These are phyloP conservation scores for Hygrocybe coccinea DNA, from an alignment of 768 basidiomycete genomes.

Conservation along the genomic window DNA sequence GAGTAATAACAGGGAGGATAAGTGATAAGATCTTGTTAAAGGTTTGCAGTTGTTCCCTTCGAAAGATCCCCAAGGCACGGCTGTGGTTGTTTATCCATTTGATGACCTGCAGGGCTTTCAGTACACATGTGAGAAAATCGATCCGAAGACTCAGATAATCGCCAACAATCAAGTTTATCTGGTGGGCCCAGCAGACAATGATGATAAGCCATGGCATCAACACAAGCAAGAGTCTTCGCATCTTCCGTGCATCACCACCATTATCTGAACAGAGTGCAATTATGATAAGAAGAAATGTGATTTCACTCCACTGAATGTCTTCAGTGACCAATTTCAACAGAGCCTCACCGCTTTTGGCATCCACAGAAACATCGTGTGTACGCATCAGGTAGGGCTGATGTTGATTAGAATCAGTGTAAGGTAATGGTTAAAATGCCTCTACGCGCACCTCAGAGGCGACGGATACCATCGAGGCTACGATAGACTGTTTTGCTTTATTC, in stretches of 20 bases:
- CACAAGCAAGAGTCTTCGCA: slow-evolving; percentile 6
- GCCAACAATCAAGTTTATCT: slow-evolving; percentile 25
- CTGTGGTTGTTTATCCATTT: slow-evolving; percentile 30
- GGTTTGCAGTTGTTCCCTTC: slow-evolving; percentile 9
- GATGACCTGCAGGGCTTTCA: slow-evolving; percentile 3
- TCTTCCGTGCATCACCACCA: slow-evolving; percentile 19
- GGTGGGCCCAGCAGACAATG: slow-evolving; percentile 23
- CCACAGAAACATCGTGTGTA: slow-evolving; percentile 19
- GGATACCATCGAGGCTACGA: slow-evolving; percentile 24
- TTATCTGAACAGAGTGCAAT: slow-evolving; percentile 24
- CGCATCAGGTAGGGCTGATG: slow-evolving; percentile 13
- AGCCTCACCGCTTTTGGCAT: slow-evolving; percentile 24
- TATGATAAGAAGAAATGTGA: slow-evolving; percentile 10
- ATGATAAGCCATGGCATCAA: slow-evolving; percentile 16
- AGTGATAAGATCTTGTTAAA: slow-evolving; percentile 17
- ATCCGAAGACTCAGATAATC: slow-evolving; percentile 13
- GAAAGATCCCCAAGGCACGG: slow-evolving; percentile 18
- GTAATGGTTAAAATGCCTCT: background rate
- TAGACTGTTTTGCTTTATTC: slow-evolving; percentile 21
- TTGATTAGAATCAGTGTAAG: background rate
- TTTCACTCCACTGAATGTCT: slow-evolving; percentile 20
- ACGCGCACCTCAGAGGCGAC: slow-evolving; percentile 21
- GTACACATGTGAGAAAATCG: slow-evolving; percentile 17
- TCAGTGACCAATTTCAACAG: slow-evolving; percentile 19
- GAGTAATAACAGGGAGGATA: slow-evolving; percentile 15